Evolutionary conservation across 805 yeast species (phyloP).

Genomic region (Pichia cabralensis): DNA sequence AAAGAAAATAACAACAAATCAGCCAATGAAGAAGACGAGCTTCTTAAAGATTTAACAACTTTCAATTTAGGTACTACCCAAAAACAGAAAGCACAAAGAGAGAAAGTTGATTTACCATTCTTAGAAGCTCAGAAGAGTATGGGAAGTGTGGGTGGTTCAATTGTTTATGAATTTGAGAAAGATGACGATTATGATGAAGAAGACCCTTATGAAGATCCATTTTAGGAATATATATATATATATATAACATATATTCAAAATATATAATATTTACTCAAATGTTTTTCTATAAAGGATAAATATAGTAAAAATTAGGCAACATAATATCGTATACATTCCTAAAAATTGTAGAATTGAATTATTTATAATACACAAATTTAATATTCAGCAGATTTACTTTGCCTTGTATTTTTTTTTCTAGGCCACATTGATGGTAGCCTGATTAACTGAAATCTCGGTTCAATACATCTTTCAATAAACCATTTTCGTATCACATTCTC

Average conservation of each 20-base stretch:
- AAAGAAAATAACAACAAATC: slow-evolving; percentile 8
- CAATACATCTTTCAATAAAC: slow-evolving; percentile 89
- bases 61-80: slow-evolving; percentile 72
- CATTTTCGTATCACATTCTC: slow-evolving; percentile 76
- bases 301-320: no score
- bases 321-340: no score
- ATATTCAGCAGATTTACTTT: slow-evolving; percentile 12
- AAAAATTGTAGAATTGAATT: no score
- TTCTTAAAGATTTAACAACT: slow-evolving; percentile 71
- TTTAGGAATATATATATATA: slow-evolving; percentile 1
- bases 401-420: slow-evolving; percentile 45
- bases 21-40: slow-evolving; percentile 27
- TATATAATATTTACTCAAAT: not conserved
- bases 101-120: slow-evolving; percentile 84
- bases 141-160: slow-evolving; percentile 80
- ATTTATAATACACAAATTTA: no score
- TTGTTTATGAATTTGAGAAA: slow-evolving; percentile 89
- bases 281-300: no score
- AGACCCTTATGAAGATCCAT: slow-evolving; percentile 93
- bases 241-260: not conserved
- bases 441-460: slow-evolving; percentile 84
- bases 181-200: slow-evolving; percentile 98
- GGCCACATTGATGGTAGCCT: slow-evolving; percentile 87
- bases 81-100: slow-evolving; percentile 68
- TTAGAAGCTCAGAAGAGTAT: slow-evolving; percentile 70